phyloP scores from a whole-genome alignment of 208 protist genomes.

The Lotmaria passim region DNA sequence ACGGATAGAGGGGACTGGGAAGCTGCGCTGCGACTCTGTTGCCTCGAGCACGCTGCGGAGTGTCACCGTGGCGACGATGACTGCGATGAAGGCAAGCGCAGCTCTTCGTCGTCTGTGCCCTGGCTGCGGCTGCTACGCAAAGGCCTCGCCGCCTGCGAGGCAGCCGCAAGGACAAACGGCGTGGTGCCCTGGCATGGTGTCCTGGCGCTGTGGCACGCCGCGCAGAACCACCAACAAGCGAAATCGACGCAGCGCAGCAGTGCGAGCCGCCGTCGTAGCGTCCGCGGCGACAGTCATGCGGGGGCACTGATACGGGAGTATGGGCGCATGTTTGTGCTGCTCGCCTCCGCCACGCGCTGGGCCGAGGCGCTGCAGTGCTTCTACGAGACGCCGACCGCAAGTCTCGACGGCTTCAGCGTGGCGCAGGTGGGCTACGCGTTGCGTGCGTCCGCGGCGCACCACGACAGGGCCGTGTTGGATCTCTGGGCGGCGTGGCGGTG shows the following conservation, averaged over 20 bases:
- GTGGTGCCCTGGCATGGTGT: conserved; percentile 32
- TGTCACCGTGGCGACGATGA: too few relatives aligned
- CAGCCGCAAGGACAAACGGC: background rate
- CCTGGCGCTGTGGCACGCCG: conserved; percentile 31
- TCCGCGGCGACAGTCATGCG: background rate
- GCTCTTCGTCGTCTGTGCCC: too few relatives aligned
- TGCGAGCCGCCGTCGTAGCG: background rate
- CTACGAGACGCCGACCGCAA: conserved; percentile 22
- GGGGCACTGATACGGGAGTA: conserved; percentile 28
- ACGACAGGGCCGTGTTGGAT: conserved; percentile 41
- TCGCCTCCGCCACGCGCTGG: conserved; percentile 60
- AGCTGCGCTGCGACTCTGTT: conserved; percentile 39
- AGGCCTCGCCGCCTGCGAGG: conserved; percentile 44
- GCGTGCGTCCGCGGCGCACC: conserved; percentile 15
- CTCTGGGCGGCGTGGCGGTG: conserved; percentile 78
- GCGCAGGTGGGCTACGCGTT: conserved; percentile 61
- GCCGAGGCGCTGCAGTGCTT: conserved; percentile 57
- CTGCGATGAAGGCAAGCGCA: too few relatives aligned
- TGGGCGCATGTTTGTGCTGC: conserved; percentile 57
- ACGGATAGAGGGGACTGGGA: conserved; percentile 64
- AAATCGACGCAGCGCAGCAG: background rate
- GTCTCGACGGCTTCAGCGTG: conserved; percentile 63
- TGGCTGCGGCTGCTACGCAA: conserved; percentile 49
- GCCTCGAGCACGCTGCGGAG: background rate
- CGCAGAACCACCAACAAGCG: background rate